These are phyloP conservation scores for Cyclotella sp. DNA, from an alignment of 108 stramenopile species.

Conservation along the genomic window DNA sequence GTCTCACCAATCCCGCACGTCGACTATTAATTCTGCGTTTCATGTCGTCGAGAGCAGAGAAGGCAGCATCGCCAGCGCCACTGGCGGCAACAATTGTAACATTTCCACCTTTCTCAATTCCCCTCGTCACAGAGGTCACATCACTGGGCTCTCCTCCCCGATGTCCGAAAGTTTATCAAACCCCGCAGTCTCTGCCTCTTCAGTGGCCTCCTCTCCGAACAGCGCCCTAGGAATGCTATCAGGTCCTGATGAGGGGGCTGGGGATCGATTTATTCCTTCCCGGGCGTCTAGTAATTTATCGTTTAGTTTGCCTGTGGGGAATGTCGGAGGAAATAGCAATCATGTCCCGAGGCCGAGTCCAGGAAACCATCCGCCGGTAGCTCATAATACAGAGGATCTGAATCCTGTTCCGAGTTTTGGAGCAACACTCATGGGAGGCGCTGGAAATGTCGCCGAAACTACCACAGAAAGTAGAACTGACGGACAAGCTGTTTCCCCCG, in stretches of 20 bases:
- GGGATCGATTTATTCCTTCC: conserved; percentile 87
- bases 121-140: neutral
- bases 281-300: conserved; percentile 67
- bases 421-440: conserved; percentile 43
- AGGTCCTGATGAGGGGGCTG: neutral
- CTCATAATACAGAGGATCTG: conserved; percentile 2
- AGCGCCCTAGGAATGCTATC: neutral
- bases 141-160: neutral
- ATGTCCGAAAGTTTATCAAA: neutral
- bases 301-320: neutral
- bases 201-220: conserved; percentile 10
- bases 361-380: conserved; percentile 1
- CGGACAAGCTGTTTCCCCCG: conserved; percentile 3
- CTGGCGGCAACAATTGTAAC: neutral
- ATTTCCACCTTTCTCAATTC: conserved; percentile 19
- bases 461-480: neutral
- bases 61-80: neutral
- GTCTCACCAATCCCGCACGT: too few relatives aligned
- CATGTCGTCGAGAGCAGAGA: neutral
- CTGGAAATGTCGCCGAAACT: conserved; percentile 1
- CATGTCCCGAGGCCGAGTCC: neutral
- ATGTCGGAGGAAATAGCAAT: neutral
- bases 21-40: neutral
- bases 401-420: conserved; percentile 39
- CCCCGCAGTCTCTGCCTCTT: neutral